phyloP scores from a whole-genome alignment of 139 green algal genomes.

The Chlorella sp. region DNA sequence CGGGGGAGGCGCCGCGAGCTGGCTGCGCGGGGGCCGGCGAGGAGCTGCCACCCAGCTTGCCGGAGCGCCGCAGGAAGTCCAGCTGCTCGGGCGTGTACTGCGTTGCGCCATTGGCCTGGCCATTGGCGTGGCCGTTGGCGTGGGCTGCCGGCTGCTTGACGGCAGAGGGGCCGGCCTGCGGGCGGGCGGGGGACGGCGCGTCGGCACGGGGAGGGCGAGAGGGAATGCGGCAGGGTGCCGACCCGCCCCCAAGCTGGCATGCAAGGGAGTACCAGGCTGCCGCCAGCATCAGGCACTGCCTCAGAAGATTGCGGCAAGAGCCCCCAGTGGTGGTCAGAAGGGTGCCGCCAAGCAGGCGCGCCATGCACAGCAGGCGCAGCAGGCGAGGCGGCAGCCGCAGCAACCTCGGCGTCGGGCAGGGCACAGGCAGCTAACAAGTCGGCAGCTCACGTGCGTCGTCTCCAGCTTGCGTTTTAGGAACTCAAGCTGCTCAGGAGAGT shows the following conservation, averaged over 20 bases:
- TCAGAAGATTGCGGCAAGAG: no score
- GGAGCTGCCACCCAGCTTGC: not conserved
- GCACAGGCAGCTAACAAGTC: not conserved
- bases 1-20: not conserved
- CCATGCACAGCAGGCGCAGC: not conserved
- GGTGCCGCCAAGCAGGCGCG: not conserved
- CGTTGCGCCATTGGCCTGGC: not conserved
- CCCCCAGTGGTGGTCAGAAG: no score
- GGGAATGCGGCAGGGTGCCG: no score
- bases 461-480: conserved; percentile 26
- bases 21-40: not conserved
- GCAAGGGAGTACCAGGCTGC: no score
- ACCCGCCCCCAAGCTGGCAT: no score
- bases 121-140: not conserved
- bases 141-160: not conserved
- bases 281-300: no score
- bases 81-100: conserved; percentile 15
- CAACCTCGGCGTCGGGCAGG: no score
- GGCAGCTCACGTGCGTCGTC: not conserved
- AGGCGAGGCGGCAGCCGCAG: not conserved
- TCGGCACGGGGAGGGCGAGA: not conserved
- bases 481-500: conserved; percentile 19
- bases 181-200: not conserved
- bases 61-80: conserved; percentile 15
- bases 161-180: not conserved